Evolutionary conservation across 768 basidiomycete species (phyloP), one percentile per base, ranked within the genome.

Genomic region (Tephrocybe sp.): DNA sequence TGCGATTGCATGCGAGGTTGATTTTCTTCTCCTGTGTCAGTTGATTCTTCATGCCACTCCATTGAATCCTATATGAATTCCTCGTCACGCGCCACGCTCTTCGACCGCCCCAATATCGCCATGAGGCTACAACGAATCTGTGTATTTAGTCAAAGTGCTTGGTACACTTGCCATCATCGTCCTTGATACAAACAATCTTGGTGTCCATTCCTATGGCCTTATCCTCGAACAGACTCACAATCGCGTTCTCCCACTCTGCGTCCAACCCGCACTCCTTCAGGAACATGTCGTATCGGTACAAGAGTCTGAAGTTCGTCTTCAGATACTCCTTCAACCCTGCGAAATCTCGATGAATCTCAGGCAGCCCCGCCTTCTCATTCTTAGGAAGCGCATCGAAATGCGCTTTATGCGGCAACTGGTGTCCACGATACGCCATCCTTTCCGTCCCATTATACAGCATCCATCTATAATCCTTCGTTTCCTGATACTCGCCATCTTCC

Each of bases 251-350:
- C 69, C 69, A 72, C 1, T 54, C 40, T 5, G 66, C 55, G 12
- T 64, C 56, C 18, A 59, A 22, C 8, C 67, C 70, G 50, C 69
- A 72, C 49, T 73, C 74, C 21, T 60, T 53, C 36, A 64, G 42
- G 15, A 74, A 26, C 49, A 72, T 49, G 53, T 73, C 69, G 49
- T 71, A 75, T 15, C 59, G 58, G 53, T 72, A 76, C 32, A 75
- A 44, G 6, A 73, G 26, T 5, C 53, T 57, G 52, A 74, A 74
- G 11, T 65, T 54, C 12, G 51, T 58, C 53, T 73, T 74, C 28
- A 73, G 26, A 41, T 73, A 73, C 37, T 64, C 60, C 18, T 65
- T 56, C 6, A 72, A 51, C 7, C 54, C 47, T 7, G 45, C 49
- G 9, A 58, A 43, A 46, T 70, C 60, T 1, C 28, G 24, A 44